A percentile compares a stretch with the other conserved stretches of the same genome.
Conservation (phyloP, 2,329 filamentous ascomycete species). For the Colletotrichum simmondsii region DNA sequence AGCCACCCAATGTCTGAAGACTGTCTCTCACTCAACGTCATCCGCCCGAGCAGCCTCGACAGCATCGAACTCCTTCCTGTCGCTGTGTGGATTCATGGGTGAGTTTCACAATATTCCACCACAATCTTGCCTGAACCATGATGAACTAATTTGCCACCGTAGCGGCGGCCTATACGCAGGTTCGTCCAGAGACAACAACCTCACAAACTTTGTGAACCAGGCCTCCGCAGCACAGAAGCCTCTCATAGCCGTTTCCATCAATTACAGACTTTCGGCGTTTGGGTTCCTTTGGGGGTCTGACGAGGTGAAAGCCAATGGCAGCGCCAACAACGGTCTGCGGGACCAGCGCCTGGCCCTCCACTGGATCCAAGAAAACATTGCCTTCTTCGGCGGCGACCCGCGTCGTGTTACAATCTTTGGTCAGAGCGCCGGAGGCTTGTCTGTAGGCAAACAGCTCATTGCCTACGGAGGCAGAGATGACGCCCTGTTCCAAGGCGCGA, state of each 20-base stretch:
- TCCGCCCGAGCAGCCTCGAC: background rate
- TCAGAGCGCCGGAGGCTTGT: background rate
- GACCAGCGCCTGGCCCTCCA: conserved; percentile 70
- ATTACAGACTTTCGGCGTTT: conserved; percentile 70
- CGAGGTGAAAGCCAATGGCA: conserved; percentile 62
- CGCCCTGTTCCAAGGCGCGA: background rate
- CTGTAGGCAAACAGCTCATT: background rate
- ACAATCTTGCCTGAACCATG: background rate
- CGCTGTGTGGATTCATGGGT: background rate
- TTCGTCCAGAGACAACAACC: background rate
- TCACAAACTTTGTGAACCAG: background rate
- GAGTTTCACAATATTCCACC: background rate
- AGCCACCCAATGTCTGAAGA: background rate
- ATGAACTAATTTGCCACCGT: background rate
- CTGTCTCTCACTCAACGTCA: background rate
- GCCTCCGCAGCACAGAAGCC: conserved; percentile 37
- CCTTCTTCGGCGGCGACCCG: conserved; percentile 67
- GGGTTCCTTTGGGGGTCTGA: conserved; percentile 69
- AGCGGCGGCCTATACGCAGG: background rate
- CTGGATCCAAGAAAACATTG: conserved; percentile 71
- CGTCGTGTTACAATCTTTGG: conserved; percentile 69
- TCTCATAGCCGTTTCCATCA: conserved; percentile 68
- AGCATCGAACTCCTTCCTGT: background rate
- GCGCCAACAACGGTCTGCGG: conserved; percentile 70
- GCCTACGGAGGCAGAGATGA: background rate